These are phyloP conservation scores for Xylaria telfairii DNA, from an alignment of 495 filamentous ascomycete species.

Conservation along the genomic window DNA sequence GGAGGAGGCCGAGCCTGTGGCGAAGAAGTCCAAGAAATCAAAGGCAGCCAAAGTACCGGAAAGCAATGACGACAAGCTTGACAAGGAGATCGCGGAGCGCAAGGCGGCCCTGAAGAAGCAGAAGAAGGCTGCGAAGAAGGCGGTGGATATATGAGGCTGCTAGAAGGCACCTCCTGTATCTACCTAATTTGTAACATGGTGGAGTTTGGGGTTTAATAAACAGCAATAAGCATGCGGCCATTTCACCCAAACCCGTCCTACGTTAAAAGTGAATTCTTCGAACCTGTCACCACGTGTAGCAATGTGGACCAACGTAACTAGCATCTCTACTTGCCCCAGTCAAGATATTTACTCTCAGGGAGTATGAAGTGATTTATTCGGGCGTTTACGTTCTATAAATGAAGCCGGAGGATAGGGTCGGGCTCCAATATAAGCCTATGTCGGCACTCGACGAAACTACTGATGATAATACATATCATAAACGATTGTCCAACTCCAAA, in stretches of 20 bases:
- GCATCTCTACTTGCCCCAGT: background rate
- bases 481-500: background rate
- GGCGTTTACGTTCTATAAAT: background rate
- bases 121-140: constrained; percentile 64
- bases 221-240: constrained; percentile 33
- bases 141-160: constrained; percentile 47
- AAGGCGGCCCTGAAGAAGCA: constrained; percentile 67
- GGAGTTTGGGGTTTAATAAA: constrained; percentile 39
- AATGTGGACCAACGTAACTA: background rate
- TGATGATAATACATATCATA: background rate
- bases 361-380: background rate
- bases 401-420: background rate
- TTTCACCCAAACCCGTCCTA: constrained; percentile 28
- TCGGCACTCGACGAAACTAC: background rate
- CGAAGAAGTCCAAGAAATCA: constrained; percentile 57
- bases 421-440: background rate
- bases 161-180: constrained; percentile 27
- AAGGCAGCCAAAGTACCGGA: constrained; percentile 54
- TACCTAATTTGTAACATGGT: constrained; percentile 29
- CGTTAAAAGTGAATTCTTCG: background rate
- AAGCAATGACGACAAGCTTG: constrained; percentile 61
- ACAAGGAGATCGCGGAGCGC: constrained; percentile 62
- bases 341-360: background rate
- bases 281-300: background rate
- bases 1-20: constrained; percentile 46